Evolutionary conservation across 345 rosid genomes (phyloP).

Genomic region (Lenwebbia sp.): DNA sequence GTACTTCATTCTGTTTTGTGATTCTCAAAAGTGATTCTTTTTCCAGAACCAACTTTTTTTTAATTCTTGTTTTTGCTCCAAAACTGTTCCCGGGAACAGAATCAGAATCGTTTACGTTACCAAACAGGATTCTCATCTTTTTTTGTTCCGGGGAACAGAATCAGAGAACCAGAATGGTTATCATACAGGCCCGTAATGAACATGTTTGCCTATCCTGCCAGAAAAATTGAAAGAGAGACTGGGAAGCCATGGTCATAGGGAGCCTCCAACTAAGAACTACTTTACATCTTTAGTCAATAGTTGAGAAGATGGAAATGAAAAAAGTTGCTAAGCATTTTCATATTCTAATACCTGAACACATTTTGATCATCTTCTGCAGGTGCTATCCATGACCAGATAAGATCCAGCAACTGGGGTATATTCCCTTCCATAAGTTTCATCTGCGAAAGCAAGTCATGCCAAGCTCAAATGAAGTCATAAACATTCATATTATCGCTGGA

Average conservation of each 20-base stretch:
- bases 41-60: too few relatives aligned
- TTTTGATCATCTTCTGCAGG: slow-evolving; percentile 80
- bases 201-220: not conserved
- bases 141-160: too few relatives aligned
- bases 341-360: slow-evolving; percentile 50
- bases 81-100: too few relatives aligned
- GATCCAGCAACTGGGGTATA: slow-evolving; percentile 78
- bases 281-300: not conserved
- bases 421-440: slow-evolving; percentile 94
- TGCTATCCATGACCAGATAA: slow-evolving; percentile 95
- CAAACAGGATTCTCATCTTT: too few relatives aligned
- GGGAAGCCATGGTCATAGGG: not conserved
- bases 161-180: too few relatives aligned
- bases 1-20: too few relatives aligned
- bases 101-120: too few relatives aligned
- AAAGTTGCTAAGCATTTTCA: not conserved
- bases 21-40: too few relatives aligned
- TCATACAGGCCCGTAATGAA: too few relatives aligned
- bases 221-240: not conserved
- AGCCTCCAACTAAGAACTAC: not conserved
- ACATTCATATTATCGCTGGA: not conserved
- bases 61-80: too few relatives aligned
- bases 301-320: not conserved
- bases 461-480: not conserved
- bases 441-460: slow-evolving; percentile 23